These are phyloP conservation scores for Raffaelea ambrosiae DNA, from an alignment of 2,329 filamentous ascomycete species.

Conservation along the genomic window DNA sequence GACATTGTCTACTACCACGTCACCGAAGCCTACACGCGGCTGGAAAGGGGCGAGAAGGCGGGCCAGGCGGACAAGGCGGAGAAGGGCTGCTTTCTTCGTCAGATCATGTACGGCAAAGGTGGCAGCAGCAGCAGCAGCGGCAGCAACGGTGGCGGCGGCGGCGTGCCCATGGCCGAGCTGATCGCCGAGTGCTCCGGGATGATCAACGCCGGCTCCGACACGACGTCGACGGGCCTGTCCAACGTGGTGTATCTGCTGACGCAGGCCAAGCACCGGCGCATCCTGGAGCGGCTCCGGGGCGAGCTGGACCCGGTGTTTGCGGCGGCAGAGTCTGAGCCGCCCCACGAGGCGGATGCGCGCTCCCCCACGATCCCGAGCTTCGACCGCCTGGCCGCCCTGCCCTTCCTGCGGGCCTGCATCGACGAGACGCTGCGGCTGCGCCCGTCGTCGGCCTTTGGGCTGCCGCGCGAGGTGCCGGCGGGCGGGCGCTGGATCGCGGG, in stretches of 20 bases:
- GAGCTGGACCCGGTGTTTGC: constrained; percentile 2
- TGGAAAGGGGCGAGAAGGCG: background rate
- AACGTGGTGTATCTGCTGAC: constrained; percentile 13
- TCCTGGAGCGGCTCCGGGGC: background rate
- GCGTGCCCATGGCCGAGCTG: too few relatives aligned
- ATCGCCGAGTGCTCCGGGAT: too few relatives aligned
- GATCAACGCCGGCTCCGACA: constrained; percentile 19
- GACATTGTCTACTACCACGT: background rate
- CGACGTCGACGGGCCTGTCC: constrained; percentile 16
- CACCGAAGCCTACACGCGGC: background rate
- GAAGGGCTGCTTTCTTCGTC: too few relatives aligned
- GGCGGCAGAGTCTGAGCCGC: background rate
- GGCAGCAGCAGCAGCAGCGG: background rate
- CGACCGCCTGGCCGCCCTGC: constrained; percentile 5
- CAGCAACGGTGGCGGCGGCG: background rate
- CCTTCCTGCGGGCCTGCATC: constrained; percentile 19
- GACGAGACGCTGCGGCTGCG: constrained; percentile 17
- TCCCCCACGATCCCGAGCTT: too few relatives aligned
- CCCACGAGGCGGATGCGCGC: background rate
- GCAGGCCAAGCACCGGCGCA: constrained; percentile 5
- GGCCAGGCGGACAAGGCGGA: background rate
- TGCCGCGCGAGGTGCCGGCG: constrained; percentile 11
- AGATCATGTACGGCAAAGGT: background rate
- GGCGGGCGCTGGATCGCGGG: constrained; percentile 14
- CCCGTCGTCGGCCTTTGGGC: constrained; percentile 6